Base-by-base conservation (phyloP, 2,329 filamentous ascomycete genomes). In the Fusarium heterosporum region DNA sequence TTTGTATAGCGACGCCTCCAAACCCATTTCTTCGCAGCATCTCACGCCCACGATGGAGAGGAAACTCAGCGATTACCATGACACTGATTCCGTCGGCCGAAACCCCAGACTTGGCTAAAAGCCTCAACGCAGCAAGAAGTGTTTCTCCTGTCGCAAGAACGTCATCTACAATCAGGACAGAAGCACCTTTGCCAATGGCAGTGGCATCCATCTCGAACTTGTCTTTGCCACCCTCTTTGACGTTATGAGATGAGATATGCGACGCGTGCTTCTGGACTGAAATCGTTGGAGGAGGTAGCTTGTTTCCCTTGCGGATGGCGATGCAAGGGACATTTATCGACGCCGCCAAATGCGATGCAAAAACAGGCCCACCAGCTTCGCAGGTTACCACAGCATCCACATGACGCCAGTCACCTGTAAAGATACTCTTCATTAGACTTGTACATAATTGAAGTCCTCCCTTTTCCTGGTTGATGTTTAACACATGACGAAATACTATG, bases 401-500 rank as follows among this genome's bases (percentile, higher is more conserved):
- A 45, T 78, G 74, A 4, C 64, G 28, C 86, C 84, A 88, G 61
- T 82, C 73, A 25, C 80, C 80, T 0, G 51, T 40, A 64, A 85
- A 85, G 52, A 81, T 80, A 5, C 64, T 65, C 72, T 80, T 73
- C 9, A 89, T 72, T 34, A 90, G 75, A 67, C 79, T 80, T 2
- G 80, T 79, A 74, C 85, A 87, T 8, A 89, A 71, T 7, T 64
- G 46, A 26, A 89, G 72, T 7, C 87, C 87, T 45, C 78, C 80
- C 0, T 77, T 79, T 45, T 83, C 80, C 72, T 89, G 81, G 26
- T 78, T 64, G 58, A 90, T 86, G 68, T 78, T 78, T 43, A 90
- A 83, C 3, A 90, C 80, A 59, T 90, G 85, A 47, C 82, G 85
- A 72, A 89, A 90, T 6, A 82, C 70, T 66, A 89, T 82, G 17